These are phyloP conservation scores for Xanthoparmelia taractica DNA, from an alignment of 495 filamentous ascomycete species.

Conservation along the genomic window DNA sequence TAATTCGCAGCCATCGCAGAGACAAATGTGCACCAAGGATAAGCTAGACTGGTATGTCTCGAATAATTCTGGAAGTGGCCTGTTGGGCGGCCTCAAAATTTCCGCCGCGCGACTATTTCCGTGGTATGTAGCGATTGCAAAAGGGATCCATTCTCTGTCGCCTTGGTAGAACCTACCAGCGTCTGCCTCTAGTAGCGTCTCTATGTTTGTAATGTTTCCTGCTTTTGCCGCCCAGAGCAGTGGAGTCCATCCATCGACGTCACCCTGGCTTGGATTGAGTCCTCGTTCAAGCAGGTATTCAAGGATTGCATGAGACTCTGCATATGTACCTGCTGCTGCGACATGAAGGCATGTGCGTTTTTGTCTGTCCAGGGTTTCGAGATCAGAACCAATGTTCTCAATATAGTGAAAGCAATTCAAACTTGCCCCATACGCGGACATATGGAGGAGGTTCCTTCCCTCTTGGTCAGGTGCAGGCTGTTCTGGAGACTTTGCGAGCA, in stretches of 20 bases:
- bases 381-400: not conserved
- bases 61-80: not conserved
- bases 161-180: not conserved
- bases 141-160: not conserved
- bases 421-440: not conserved
- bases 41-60: not conserved
- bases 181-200: not conserved
- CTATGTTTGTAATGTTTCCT: not conserved
- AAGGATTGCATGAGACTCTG: not conserved
- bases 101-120: not conserved
- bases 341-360: not conserved
- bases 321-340: not conserved
- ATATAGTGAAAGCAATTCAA: not conserved
- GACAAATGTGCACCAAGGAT: not conserved
- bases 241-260: slow-evolving; percentile 11
- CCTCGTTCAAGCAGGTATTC: not conserved
- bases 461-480: not conserved
- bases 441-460: not conserved
- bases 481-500: not conserved
- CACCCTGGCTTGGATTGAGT: not conserved
- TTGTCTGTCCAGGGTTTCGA: not conserved
- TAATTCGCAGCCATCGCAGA: not conserved
- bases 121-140: not conserved
- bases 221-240: slow-evolving; percentile 8
- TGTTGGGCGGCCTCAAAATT: not conserved